A percentile compares a stretch with the other conserved stretches of the same genome.
Conservation (phyloP, 805 yeast species). For the Suhomyces pyralidae region DNA sequence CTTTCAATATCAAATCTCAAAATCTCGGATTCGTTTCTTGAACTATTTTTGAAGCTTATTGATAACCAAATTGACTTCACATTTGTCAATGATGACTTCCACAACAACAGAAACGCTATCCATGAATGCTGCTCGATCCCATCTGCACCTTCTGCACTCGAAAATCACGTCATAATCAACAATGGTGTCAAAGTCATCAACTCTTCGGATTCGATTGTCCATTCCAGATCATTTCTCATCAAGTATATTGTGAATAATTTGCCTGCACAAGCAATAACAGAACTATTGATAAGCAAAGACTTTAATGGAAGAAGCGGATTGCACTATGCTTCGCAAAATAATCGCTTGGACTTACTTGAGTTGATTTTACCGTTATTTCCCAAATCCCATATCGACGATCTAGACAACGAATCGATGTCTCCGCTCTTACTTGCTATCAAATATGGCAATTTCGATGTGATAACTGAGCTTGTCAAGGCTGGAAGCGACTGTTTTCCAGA, state of each 20-base stretch:
- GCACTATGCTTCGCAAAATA: slow-evolving; percentile 76
- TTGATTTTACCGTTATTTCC: slow-evolving; percentile 40
- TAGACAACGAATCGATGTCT: slow-evolving; percentile 76
- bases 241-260: slow-evolving; percentile 28
- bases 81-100: slow-evolving; percentile 60
- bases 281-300: slow-evolving; percentile 45
- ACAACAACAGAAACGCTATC: slow-evolving; percentile 60
- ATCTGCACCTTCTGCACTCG: slow-evolving; percentile 32
- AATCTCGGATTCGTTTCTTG: slow-evolving; percentile 60
- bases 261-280: slow-evolving; percentile 9
- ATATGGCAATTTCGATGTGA: slow-evolving; percentile 51
- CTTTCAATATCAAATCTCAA: slow-evolving; percentile 62
- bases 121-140: slow-evolving; percentile 61
- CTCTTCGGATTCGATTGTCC: slow-evolving; percentile 36
- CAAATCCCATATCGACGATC: slow-evolving; percentile 39
- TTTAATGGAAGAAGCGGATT: slow-evolving; percentile 76
- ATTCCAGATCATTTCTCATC: slow-evolving; percentile 37
- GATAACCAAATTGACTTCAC: slow-evolving; percentile 54
- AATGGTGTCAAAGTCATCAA: slow-evolving; percentile 42
- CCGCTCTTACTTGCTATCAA: slow-evolving; percentile 80
- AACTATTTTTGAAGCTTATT: slow-evolving; percentile 45
- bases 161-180: slow-evolving; percentile 36
- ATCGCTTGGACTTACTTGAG: slow-evolving; percentile 43
- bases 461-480: slow-evolving; percentile 28
- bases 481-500: slow-evolving; percentile 42